phyloP scores from a whole-genome alignment of 495 filamentous ascomycete genomes.

The Hypomontagnella submonticulosa region DNA sequence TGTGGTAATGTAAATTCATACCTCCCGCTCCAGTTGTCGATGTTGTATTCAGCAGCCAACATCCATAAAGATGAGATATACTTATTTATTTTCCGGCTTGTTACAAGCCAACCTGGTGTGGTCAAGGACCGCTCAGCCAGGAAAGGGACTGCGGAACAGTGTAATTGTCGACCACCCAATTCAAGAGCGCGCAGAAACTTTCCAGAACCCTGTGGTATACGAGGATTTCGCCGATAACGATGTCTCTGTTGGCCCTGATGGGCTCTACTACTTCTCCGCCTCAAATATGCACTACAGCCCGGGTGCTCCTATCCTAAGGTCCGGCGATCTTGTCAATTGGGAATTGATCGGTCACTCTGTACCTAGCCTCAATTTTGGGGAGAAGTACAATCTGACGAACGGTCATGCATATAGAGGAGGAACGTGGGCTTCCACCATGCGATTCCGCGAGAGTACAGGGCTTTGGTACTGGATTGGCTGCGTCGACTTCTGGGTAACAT shows the following conservation, averaged over 20 bases:
- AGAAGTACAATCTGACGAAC: constrained; percentile 60
- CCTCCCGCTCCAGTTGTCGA: too few relatives aligned
- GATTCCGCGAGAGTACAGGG: constrained; percentile 58
- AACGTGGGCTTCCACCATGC: constrained; percentile 65
- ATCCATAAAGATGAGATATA: constrained; percentile 1
- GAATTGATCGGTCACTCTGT: constrained; percentile 65
- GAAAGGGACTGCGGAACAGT: not conserved
- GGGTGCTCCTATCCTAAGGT: constrained; percentile 67
- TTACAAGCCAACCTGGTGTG: constrained; percentile 4
- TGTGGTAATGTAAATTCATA: too few relatives aligned
- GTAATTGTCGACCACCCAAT: not conserved
- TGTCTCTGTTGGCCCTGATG: constrained; percentile 42
- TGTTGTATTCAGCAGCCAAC: not conserved
- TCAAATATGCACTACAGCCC: constrained; percentile 69
- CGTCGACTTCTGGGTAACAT: constrained; percentile 56
- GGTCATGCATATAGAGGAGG: constrained; percentile 61
- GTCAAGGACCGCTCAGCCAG: not conserved
- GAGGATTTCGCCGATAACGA: constrained; percentile 49
- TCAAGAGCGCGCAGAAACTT: constrained; percentile 22
- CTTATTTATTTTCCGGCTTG: not conserved
- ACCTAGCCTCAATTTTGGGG: constrained; percentile 60
- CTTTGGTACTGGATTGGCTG: constrained; percentile 69
- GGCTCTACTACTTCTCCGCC: constrained; percentile 62
- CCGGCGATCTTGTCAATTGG: constrained; percentile 68
- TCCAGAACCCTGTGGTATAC: constrained; percentile 46